Base-by-base conservation (phyloP, 176 grass and related monocot genomes). In the Olyra latifolia region DNA sequence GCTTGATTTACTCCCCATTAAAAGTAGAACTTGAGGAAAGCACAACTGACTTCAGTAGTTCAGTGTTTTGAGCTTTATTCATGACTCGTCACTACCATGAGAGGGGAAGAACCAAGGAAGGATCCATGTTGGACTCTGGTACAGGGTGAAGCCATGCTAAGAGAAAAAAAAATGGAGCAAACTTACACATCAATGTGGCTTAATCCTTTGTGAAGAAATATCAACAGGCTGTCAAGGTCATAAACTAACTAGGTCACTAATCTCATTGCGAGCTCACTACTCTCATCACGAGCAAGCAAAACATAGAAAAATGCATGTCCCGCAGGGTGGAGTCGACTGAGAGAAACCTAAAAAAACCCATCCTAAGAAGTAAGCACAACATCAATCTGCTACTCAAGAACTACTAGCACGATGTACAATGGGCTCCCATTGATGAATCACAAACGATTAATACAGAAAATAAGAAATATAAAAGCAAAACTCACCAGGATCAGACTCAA, bases 401-500 rank as follows among this genome's bases (percentile, higher is more conserved):
- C 40, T 75, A 45, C 27, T 75, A 45, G 47, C 48, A 58, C 24
- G 42, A 8, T 61, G 15, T 28, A 72, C 1, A 79, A 10, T 27
- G 23, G 56, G 56, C 3, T 50, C 69, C 54, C 52, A 55, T 13
- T 42, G 14, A 56, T 13, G 67, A 1, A 55, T 30, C 1, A 61
- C 17, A 76, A 1, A 40, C 39, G 20, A 32, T 20, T 1, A 40
- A 41, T 28, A 15, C 4, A 61, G 12, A 59, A 2, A 2, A 11
- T 0, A 57, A 22, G 13, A 69, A 32, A 30, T 22, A 40, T 42
- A 10, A 25, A 20, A 20, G 35, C 8, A 20, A 39, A 83, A 64
- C 87, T 90, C 60, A 97, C 91, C 94, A 40, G 94, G 94, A 58
- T 97, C 94, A n/a, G 94, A 97, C 72, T 94, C 91, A 66, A 97